phyloP scores from a whole-genome alignment of 192 early-diverging fungal genomes.

The Coemansia sp. region DNA sequence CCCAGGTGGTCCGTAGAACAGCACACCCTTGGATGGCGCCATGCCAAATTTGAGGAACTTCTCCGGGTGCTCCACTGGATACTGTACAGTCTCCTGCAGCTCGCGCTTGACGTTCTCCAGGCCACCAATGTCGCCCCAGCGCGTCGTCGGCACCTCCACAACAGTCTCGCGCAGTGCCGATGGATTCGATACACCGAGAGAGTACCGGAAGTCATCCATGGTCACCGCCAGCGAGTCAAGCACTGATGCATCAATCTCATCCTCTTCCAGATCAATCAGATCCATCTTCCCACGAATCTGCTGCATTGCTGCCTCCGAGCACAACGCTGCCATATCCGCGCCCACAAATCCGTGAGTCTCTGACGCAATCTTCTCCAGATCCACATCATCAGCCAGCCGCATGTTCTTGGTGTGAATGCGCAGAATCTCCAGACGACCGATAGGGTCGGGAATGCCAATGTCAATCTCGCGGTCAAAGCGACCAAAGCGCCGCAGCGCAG shows the following conservation, averaged over 20 bases:
- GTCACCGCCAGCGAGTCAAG: slow-evolving; percentile 93
- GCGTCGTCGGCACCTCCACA: slow-evolving; percentile 92
- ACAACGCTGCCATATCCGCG: slow-evolving; percentile 94
- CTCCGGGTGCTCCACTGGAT: slow-evolving; percentile 98
- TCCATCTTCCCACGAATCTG: slow-evolving; percentile 99
- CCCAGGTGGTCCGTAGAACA: slow-evolving; percentile 99
- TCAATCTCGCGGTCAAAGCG: slow-evolving; percentile 99
- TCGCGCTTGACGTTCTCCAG: slow-evolving; percentile 97
- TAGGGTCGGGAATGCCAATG: slow-evolving; percentile 99
- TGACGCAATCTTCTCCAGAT: slow-evolving; percentile 93
- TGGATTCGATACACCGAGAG: slow-evolving; percentile 91
- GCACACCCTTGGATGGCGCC: slow-evolving; percentile 89
- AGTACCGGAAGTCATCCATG: slow-evolving; percentile 97
- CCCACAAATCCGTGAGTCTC: slow-evolving; percentile 99
- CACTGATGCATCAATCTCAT: slow-evolving; percentile 96
- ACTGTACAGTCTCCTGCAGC: slow-evolving; percentile 97
- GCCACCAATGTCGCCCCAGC: slow-evolving; percentile 97
- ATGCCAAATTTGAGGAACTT: slow-evolving; percentile 99
- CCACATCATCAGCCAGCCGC: slow-evolving; percentile 96
- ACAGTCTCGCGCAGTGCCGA: slow-evolving; percentile 98
- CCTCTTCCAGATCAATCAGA: slow-evolving; percentile 95
- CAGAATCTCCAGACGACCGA: slow-evolving; percentile 96
- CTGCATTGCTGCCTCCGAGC: slow-evolving; percentile 99
- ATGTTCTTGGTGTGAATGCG: slow-evolving; percentile 99
- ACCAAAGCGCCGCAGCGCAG: slow-evolving; percentile 96